Conservation (phyloP, 345 rosid genomes). For the Euphorbia peplus region DNA sequence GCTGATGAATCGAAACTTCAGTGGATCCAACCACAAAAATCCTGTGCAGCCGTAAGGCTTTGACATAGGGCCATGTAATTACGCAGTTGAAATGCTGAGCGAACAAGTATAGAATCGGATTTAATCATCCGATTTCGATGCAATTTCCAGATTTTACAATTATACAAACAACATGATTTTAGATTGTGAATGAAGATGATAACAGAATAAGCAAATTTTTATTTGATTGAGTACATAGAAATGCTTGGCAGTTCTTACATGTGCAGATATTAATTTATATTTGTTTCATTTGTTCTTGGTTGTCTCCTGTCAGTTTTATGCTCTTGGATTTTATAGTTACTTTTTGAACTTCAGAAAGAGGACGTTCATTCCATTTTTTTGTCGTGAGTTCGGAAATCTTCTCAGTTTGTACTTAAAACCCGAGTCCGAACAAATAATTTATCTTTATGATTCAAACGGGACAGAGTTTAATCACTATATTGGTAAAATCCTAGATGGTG, state of each 20-base stretch:
- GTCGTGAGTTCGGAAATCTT: neutral
- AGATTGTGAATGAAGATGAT: conserved; percentile 66
- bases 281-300: neutral
- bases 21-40: conserved; percentile 32
- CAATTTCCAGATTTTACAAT: conserved; percentile 26
- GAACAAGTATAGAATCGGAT: conserved; percentile 33
- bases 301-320: neutral
- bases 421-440: too few species aligned
- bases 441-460: too few species aligned
- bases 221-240: conserved; percentile 22
- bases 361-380: too few species aligned
- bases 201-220: conserved; percentile 53
- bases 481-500: too few species aligned
- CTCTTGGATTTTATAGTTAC: neutral
- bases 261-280: conserved; percentile 1
- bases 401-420: neutral
- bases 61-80: conserved; percentile 49
- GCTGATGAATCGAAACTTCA: conserved; percentile 19
- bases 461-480: too few species aligned
- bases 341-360: neutral
- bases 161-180: conserved; percentile 37
- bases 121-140: conserved; percentile 15
- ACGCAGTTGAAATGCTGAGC: conserved; percentile 25
- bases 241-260: conserved; percentile 15
- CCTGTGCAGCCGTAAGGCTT: conserved; percentile 59